Conservation (phyloP, 768 basidiomycete species). For the Sarcodon aspratus region DNA sequence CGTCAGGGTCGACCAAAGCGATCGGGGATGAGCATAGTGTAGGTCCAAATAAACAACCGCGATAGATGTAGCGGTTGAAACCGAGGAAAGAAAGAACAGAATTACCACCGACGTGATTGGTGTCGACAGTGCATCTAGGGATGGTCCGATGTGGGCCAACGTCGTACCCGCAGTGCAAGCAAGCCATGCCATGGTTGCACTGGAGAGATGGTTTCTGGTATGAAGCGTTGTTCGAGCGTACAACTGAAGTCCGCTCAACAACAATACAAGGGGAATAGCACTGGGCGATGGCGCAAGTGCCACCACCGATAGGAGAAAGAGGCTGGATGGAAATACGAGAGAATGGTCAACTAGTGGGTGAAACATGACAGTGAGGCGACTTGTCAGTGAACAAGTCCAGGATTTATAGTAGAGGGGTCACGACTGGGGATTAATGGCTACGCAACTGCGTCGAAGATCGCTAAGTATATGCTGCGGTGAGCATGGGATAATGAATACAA, state of each 20-base stretch:
- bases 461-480: too few species aligned
- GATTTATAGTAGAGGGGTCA: too few species aligned
- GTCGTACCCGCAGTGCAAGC: constrained; percentile 14
- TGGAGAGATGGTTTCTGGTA: background rate
- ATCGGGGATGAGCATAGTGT: constrained; percentile 14
- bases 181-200: constrained; percentile 8
- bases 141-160: constrained; percentile 15
- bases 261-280: constrained; percentile 15
- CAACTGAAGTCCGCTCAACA: constrained; percentile 16
- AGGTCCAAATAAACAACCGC: constrained; percentile 27
- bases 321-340: too few species aligned
- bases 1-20: constrained; percentile 32
- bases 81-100: constrained; percentile 29
- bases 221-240: constrained; percentile 11
- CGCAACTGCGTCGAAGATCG: too few species aligned
- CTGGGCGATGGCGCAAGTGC: constrained; percentile 19
- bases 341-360: too few species aligned
- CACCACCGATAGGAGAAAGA: constrained; percentile 7
- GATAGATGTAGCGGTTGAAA: constrained; percentile 14
- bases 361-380: too few species aligned
- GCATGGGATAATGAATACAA: too few species aligned
- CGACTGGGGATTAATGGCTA: too few species aligned
- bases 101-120: constrained; percentile 34
- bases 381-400: too few species aligned
- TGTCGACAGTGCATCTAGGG: constrained; percentile 42